Evolutionary conservation across 257 asterid species (phyloP).

Genomic region (Echium plantagineum): DNA sequence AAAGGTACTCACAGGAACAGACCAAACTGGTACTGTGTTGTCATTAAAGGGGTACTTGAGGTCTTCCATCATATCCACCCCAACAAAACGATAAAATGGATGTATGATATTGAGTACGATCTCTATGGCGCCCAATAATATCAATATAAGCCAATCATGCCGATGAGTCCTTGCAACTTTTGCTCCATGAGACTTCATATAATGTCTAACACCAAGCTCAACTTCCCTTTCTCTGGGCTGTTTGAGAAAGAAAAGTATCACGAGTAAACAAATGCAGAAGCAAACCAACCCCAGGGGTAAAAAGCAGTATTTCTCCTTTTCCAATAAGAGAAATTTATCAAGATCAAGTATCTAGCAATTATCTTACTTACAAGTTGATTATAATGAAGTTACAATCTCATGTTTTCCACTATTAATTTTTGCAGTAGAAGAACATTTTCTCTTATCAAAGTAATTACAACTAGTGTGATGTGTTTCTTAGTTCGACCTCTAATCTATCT

Average conservation of each 20-base stretch:
- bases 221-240: constrained; percentile 28
- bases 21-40: constrained; percentile 71
- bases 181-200: constrained; percentile 64
- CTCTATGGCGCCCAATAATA: constrained; percentile 47
- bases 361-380: neutral
- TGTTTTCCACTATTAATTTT: too few relatives aligned
- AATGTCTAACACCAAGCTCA: constrained; percentile 40
- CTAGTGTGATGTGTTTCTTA: too few relatives aligned
- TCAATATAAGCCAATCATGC: constrained; percentile 70
- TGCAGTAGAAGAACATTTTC: too few relatives aligned
- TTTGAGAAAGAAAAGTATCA: neutral
- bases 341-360: neutral
- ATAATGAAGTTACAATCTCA: neutral
- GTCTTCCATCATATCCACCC: constrained; percentile 64
- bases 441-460: too few relatives aligned
- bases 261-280: neutral
- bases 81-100: constrained; percentile 70
- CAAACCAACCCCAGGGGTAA: neutral
- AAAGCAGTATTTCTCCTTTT: neutral
- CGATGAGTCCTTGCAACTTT: constrained; percentile 46
- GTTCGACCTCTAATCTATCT: too few relatives aligned
- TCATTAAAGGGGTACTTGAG: constrained; percentile 73
- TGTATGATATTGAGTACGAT: constrained; percentile 33
- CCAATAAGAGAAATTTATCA: neutral
- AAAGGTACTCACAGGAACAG: constrained; percentile 65